Evolutionary conservation across 495 filamentous ascomycete genomes (phyloP).

Genomic region (Xylaria grammica): DNA sequence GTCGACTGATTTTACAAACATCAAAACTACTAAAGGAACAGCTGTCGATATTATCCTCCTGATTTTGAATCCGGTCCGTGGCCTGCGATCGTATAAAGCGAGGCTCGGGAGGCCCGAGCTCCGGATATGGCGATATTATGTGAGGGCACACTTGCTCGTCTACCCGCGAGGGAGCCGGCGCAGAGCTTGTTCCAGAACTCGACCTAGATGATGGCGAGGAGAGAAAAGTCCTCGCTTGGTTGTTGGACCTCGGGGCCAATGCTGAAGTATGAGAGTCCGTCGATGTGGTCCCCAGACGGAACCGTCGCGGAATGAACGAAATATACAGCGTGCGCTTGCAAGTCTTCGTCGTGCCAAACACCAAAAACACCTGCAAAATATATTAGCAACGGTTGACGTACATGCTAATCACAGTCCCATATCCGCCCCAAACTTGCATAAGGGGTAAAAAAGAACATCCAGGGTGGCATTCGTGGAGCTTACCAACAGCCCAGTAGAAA

Average conservation of each 20-base stretch:
- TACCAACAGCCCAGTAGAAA: slow-evolving; percentile 44
- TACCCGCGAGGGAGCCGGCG: background rate
- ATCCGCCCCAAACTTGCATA: no score
- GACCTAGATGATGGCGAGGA: background rate
- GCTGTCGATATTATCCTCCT: background rate
- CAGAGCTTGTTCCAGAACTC: background rate
- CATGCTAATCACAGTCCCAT: background rate
- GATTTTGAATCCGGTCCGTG: background rate
- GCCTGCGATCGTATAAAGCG: background rate
- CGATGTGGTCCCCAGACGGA: slow-evolving; percentile 1
- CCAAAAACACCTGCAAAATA: slow-evolving; percentile 36
- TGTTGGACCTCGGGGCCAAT: background rate
- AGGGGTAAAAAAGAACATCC: slow-evolving; percentile 6
- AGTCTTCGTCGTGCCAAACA: slow-evolving; percentile 49
- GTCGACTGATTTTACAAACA: background rate
- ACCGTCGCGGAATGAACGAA: slow-evolving; percentile 26
- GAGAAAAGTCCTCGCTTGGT: background rate
- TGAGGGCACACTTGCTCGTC: background rate
- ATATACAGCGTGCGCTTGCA: slow-evolving; percentile 35
- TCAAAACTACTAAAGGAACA: background rate
- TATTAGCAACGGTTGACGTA: background rate
- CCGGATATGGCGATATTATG: background rate
- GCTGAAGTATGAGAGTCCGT: background rate
- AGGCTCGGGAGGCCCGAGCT: background rate
- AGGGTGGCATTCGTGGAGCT: background rate